Base-by-base conservation (phyloP, 2,329 filamentous ascomycete species). In the Acrocalymma vagum region DNA sequence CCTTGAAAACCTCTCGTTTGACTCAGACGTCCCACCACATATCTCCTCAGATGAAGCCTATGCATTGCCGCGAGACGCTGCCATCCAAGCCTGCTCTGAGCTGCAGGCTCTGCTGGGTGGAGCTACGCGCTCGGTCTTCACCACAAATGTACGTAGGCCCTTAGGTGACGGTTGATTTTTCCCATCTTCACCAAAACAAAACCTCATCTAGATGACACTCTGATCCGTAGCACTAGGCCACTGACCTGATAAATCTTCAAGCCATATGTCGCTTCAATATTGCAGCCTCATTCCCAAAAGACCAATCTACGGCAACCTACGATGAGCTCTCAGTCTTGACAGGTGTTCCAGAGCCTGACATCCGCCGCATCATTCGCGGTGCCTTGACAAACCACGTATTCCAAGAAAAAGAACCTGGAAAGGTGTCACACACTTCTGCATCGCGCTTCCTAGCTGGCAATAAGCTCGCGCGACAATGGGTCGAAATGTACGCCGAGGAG, bases 231-330 rank as follows among this genome's bases (percentile, higher is more conserved):
- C 2, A 25, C 14, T n/a, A 42, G 38, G 11, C 26, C 9, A 30
- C n/a, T 14, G 31, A 42, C 18, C 22, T 42, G n/a, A 32, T 26
- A 10, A 38, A 28, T 22, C 34, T 35, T 4, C 40, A 43, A 20
- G 34, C 33, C n/a, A 21, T 43, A 13, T 43, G 33, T 21, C 35
- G 35, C 25, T 45, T 35, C 42, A 45, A 35, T 2, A 45, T 45
- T n/a, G 35, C 42, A 27, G 14, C 36, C 7, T 27, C 33, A 7
- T 37, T 45, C 18, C 36, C 42, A 3, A 16, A 16, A 3, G 10
- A n/a, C 10, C 21, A 20, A 27, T 10, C 18, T 15, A 13, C 24
- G 2, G 25, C 37, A 22, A 42, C 43, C 5, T 46, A 33, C 25
- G 30, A 17, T 5, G 38, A 46, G 22, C 20, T 46, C n/a, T 26